Evolutionary conservation across 1,139 yeast species (phyloP).

Genomic region (Yamadazyma conglobata): DNA sequence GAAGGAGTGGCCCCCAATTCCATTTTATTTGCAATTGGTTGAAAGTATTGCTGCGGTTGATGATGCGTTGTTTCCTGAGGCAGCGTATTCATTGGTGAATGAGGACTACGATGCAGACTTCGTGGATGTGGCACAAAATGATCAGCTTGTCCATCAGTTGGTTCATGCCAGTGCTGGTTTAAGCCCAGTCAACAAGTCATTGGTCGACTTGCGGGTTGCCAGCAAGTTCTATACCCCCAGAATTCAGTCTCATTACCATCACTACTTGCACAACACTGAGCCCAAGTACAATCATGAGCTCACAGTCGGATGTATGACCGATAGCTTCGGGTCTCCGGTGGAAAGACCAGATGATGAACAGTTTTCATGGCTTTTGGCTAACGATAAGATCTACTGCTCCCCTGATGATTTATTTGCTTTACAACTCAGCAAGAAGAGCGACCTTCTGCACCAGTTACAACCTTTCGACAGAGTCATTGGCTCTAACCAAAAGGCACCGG

Average conservation of each 20-base stretch:
- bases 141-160: slow-evolving; percentile 33
- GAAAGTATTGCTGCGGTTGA: slow-evolving; percentile 55
- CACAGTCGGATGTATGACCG: slow-evolving; percentile 24
- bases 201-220: slow-evolving; percentile 51
- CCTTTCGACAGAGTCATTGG: slow-evolving; percentile 66
- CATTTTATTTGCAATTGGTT: slow-evolving; percentile 42
- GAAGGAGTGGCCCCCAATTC: slow-evolving; percentile 5
- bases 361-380: slow-evolving; percentile 52
- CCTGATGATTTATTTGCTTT: slow-evolving; percentile 68
- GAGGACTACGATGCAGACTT: slow-evolving; percentile 23
- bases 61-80: slow-evolving; percentile 45
- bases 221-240: slow-evolving; percentile 57
- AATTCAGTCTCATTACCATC: slow-evolving; percentile 59
- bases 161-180: slow-evolving; percentile 29
- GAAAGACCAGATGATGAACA: slow-evolving; percentile 20
- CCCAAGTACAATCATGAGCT: slow-evolving; percentile 8
- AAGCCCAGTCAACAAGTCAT: slow-evolving; percentile 18
- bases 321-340: slow-evolving; percentile 35
- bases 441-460: slow-evolving; percentile 17
- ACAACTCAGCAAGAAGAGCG: slow-evolving; percentile 35
- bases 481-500: slow-evolving; percentile 32
- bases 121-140: slow-evolving; percentile 29
- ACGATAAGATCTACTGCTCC: slow-evolving; percentile 57
- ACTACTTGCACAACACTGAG: slow-evolving; percentile 34
- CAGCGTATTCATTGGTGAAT: slow-evolving; percentile 33